Conservation (phyloP, 2,329 filamentous ascomycete species). For the Penicillium sp. region DNA sequence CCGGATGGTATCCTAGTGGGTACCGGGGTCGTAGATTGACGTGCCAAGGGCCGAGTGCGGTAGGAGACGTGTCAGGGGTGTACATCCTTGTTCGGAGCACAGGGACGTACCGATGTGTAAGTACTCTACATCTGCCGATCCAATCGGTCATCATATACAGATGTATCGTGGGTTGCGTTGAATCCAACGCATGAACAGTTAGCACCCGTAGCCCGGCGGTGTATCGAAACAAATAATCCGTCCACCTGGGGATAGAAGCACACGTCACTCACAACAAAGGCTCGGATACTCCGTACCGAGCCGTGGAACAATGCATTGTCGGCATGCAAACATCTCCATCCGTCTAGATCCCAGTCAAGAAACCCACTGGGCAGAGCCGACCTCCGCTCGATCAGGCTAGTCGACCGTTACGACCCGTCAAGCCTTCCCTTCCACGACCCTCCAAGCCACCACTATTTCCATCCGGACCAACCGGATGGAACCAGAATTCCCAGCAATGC, state of each 20-base stretch:
- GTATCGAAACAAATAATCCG: neutral
- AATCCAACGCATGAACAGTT: neutral
- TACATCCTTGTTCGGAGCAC: neutral
- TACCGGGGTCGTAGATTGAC: constrained; percentile 3
- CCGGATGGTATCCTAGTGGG: neutral
- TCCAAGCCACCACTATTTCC: constrained; percentile 3
- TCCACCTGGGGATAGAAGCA: neutral
- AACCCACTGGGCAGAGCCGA: neutral
- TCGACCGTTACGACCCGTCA: constrained; percentile 14
- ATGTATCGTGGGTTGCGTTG: neutral
- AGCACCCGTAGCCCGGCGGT: neutral
- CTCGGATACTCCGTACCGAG: neutral
- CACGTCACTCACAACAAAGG: neutral
- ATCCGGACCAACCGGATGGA: constrained; percentile 7
- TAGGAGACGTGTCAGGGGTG: neutral
- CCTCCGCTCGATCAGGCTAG: constrained; percentile 9
- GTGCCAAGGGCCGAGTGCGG: constrained; percentile 3
- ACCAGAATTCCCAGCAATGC: constrained; percentile 1
- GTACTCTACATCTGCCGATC: neutral
- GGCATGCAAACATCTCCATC: neutral
- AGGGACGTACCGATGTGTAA: neutral
- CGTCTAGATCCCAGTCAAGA: neutral
- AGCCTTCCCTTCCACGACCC: neutral
- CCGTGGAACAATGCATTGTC: neutral
- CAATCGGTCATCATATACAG: neutral